These are phyloP conservation scores for Arabis alpina DNA, from an alignment of 345 rosid species.

Conservation along the genomic window DNA sequence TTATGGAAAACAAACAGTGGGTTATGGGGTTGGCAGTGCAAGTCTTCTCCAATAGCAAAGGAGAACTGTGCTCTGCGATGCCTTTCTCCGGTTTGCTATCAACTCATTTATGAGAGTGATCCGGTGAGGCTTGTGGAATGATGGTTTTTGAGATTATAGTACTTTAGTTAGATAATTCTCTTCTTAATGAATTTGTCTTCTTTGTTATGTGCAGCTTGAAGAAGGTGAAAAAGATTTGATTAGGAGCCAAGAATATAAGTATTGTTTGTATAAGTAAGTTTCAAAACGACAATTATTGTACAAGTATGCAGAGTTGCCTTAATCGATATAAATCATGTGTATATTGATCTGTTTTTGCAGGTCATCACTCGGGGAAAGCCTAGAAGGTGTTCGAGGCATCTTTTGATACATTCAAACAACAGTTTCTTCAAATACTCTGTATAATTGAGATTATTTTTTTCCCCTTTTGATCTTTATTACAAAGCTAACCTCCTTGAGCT, in stretches of 20 bases:
- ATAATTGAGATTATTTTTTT: background rate
- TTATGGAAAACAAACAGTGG: slow-evolving; percentile 60
- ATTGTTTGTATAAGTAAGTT: slow-evolving; percentile 80
- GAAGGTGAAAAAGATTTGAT: slow-evolving; percentile 79
- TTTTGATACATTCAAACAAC: slow-evolving; percentile 21
- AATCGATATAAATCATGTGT: background rate
- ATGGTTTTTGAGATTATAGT: too few relatives aligned
- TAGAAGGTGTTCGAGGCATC: slow-evolving; percentile 43
- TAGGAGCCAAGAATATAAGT: slow-evolving; percentile 81
- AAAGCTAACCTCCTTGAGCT: slow-evolving; percentile 2
- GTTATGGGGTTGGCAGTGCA: slow-evolving; percentile 80
- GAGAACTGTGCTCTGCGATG: slow-evolving; percentile 85
- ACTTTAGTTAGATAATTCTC: too few relatives aligned
- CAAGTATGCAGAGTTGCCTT: too few relatives aligned
- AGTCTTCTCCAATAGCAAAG: slow-evolving; percentile 60
- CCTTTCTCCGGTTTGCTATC: slow-evolving; percentile 73
- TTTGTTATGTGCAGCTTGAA: slow-evolving; percentile 61
- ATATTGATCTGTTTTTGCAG: slow-evolving; percentile 27
- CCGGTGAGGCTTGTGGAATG: slow-evolving; percentile 54
- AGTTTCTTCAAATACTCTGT: background rate
- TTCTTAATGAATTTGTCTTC: slow-evolving; percentile 4
- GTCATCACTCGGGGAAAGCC: slow-evolving; percentile 43
- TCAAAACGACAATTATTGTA: too few relatives aligned
- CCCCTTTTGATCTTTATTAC: background rate
- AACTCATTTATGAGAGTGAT: slow-evolving; percentile 75